A percentile compares a stretch with the other conserved stretches of the same genome.
These are phyloP conservation scores for Boletus nobilissimus DNA, from an alignment of 1,284 basidiomycete genomes.

Conservation along the genomic window DNA sequence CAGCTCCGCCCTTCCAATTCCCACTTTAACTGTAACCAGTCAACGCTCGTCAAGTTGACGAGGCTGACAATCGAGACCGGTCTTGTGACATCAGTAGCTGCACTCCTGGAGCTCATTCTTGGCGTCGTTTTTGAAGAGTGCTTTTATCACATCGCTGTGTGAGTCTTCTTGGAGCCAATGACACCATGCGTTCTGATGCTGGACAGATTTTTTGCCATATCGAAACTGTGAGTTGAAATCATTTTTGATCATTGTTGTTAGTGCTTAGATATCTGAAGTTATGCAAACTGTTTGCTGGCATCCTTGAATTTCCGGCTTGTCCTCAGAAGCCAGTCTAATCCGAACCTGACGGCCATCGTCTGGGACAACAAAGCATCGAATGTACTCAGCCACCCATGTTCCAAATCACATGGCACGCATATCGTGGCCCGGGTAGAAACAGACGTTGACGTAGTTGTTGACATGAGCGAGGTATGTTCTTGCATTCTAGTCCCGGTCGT, in stretches of 20 bases:
- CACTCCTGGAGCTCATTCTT: constrained; percentile 37
- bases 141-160: constrained; percentile 37
- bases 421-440: neutral
- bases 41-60: constrained; percentile 29
- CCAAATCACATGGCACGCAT: neutral
- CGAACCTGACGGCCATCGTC: constrained; percentile 13
- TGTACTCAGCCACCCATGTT: neutral
- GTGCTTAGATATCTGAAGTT: constrained; percentile 19
- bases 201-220: constrained; percentile 37
- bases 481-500: neutral
- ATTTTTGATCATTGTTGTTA: neutral
- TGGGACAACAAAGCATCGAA: constrained; percentile 13
- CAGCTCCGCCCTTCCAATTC: constrained; percentile 33
- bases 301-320: constrained; percentile 36
- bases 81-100: constrained; percentile 33
- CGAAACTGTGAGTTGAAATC: constrained; percentile 37
- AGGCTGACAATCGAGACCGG: constrained; percentile 43
- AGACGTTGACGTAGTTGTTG: neutral
- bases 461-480: neutral
- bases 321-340: constrained; percentile 21
- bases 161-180: neutral
- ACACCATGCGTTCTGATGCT: neutral
- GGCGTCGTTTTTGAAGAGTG: neutral
- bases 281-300: constrained; percentile 41
- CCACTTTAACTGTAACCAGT: constrained; percentile 11